Base-by-base conservation (phyloP, 306 rosid species). In the Glycine latifolia region DNA sequence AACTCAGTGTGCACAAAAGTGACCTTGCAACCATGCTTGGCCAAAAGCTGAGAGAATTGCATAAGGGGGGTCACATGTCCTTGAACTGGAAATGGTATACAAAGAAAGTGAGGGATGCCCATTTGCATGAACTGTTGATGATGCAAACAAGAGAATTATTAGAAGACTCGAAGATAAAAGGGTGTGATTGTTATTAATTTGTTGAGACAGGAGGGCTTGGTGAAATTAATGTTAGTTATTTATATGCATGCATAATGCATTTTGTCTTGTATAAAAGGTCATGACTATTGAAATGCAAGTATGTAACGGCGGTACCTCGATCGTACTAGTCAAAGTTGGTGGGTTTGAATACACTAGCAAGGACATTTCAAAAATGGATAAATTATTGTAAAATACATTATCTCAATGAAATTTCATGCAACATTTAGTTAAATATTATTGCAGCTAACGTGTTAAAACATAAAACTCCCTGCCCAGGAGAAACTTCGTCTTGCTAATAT, bases 11-110 rank as follows among this genome's bases (percentile, higher is more conserved):
- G 75, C 0, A 87, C 63, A 58, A 87, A 87, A 31, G 89, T 87
- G 81, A 87, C 68, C 14, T 85, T 83, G 83, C 84, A 85, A 8
- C 92, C 92, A 52, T 76, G 84, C 10, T 81, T 79, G n/a, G 66
- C 78, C 15, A 85, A 49, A 35, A 85, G 11, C 6, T 84, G 83
- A 17, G 89, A 86, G 4, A 86, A 80, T 3, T 82, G 76, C 82
- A 86, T 61, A 2, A 89, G 52, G 39, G 91, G 88, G 35, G 81
- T 86, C 73, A 86, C 87, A 50, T 79, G 86, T 54, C 91, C 90
- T 50, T 54, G 84, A 26, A 81, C 59, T 31, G 88, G 91, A 48
- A 7, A 71, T 14, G 89, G 88, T 31, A 89, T 6, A 8, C 62
- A 85, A 37, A 89, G 58, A 50, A 89, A 66, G 80, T 89, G 93